Conservation (phyloP, 192 early-diverging fungal species). For the Spinellus fusiger region DNA sequence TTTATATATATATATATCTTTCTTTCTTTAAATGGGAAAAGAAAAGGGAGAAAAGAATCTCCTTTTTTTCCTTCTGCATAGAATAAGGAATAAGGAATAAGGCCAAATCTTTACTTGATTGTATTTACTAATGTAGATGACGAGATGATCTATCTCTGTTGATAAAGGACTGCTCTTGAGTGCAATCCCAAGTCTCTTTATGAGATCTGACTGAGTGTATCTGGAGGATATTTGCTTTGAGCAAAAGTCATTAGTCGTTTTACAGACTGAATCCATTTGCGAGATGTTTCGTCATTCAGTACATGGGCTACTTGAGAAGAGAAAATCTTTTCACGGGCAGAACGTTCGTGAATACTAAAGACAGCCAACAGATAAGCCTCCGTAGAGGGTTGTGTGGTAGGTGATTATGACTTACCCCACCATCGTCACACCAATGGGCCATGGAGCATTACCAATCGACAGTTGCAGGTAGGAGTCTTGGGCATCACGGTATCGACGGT, state of each 20-base stretch:
- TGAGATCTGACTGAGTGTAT: constrained; percentile 32
- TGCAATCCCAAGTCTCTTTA: no score
- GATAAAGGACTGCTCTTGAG: no score
- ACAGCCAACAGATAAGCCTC: not conserved
- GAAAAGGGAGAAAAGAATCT: not conserved
- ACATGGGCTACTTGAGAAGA: constrained; percentile 94
- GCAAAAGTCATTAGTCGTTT: constrained; percentile 97
- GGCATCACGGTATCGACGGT: constrained; percentile 86
- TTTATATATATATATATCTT: not conserved
- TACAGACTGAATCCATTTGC: constrained; percentile 98
- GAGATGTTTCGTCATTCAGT: constrained; percentile 91
- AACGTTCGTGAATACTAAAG: constrained; percentile 90
- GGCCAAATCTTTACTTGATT: not conserved
- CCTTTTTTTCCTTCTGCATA: no score
- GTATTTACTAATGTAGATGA: not conserved
- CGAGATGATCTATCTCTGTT: not conserved
- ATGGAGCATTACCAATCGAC: constrained; percentile 95
- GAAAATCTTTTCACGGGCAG: constrained; percentile 95
- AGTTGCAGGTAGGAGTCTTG: constrained; percentile 91
- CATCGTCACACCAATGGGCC: constrained; percentile 97
- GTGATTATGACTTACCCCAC: constrained; percentile 77
- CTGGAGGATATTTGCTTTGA: constrained; percentile 85
- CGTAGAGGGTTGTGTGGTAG: not conserved
- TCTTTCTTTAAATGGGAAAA: not conserved
- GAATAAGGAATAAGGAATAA: no score